A percentile compares a stretch with the other conserved stretches of the same genome.
Evolutionary conservation across 2,329 filamentous ascomycete genomes (phyloP).

Genomic region (Elsinoe fawcettii): DNA sequence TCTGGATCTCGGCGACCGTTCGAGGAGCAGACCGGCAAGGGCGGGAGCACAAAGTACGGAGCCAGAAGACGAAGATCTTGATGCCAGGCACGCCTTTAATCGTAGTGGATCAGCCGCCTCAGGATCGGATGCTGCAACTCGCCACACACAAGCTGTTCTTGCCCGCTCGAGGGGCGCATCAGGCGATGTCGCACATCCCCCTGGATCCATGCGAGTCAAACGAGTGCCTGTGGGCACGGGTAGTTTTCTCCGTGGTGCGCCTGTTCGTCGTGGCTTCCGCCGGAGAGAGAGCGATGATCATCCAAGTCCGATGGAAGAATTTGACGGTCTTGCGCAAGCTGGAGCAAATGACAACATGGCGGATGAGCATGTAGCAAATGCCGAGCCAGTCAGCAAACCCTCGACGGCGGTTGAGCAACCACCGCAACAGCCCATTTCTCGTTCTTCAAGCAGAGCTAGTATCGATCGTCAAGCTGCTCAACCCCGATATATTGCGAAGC

Average conservation of each 20-base stretch:
- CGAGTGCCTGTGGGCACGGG: constrained; percentile 67
- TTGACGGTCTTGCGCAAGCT: constrained; percentile 12
- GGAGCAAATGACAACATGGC: neutral
- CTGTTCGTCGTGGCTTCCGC: constrained; percentile 62
- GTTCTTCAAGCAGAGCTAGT: constrained; percentile 13
- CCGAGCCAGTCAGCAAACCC: neutral
- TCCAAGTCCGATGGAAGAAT: constrained; percentile 33
- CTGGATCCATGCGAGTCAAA: constrained; percentile 71
- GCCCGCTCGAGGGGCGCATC: constrained; percentile 41
- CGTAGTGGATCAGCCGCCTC: constrained; percentile 35
- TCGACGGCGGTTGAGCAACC: neutral
- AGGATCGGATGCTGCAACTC: constrained; percentile 42
- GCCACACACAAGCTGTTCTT: constrained; percentile 37
- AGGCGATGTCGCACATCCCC: constrained; percentile 57
- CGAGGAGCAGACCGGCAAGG: constrained; percentile 23
- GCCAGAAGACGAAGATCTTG: constrained; percentile 14
- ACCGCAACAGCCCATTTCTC: neutral
- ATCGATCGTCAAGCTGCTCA: neutral
- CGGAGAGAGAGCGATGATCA: constrained; percentile 48
- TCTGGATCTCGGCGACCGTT: constrained; percentile 25
- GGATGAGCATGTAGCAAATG: neutral
- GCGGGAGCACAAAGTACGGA: constrained; percentile 12
- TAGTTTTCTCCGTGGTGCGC: constrained; percentile 65
- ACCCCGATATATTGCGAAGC: constrained; percentile 16
- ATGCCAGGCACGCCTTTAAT: constrained; percentile 9